A percentile compares a stretch with the other conserved stretches of the same genome.
Conservation (phyloP, 202 grass and related monocot species). For the Schoenoplectus triqueter region DNA sequence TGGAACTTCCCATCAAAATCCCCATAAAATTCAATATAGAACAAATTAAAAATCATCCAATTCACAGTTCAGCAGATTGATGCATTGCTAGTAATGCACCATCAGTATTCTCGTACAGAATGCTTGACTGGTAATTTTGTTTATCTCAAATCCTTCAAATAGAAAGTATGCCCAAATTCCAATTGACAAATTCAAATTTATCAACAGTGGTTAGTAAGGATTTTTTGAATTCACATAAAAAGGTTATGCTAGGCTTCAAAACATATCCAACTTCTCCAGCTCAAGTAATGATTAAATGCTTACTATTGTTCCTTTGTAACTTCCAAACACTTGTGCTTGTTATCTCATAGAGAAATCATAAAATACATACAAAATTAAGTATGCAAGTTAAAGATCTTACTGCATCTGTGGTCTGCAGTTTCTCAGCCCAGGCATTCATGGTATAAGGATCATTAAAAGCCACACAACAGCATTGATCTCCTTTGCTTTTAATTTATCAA, state of each 20-base stretch:
- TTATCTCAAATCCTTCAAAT: conserved; percentile 9
- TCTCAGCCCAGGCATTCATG: conserved; percentile 93
- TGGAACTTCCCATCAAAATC: conserved; percentile 96
- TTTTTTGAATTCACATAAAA: neutral
- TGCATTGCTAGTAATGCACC: neutral
- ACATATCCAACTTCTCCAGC: neutral
- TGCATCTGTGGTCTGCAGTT: conserved; percentile 75
- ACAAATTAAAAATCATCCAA: conserved; percentile 30
- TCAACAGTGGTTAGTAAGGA: neutral
- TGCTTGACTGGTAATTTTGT: neutral
- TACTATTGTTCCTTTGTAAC: neutral
- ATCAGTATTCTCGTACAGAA: neutral
- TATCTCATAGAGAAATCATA: neutral
- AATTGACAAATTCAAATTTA: neutral
- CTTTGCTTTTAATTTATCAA: conserved; percentile 93
- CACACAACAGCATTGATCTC: conserved; percentile 85
- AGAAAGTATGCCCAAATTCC: neutral
- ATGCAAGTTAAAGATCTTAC: conserved; percentile 47
- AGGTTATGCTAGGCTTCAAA: neutral
- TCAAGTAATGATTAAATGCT: neutral
- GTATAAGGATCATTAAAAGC: conserved; percentile 92
- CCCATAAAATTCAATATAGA: conserved; percentile 94
- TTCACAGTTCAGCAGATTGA: neutral
- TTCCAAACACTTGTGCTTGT: neutral
- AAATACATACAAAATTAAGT: conserved; percentile 22